These are phyloP conservation scores for Aspergillus baeticus DNA, from an alignment of 495 filamentous ascomycete genomes.

Conservation along the genomic window DNA sequence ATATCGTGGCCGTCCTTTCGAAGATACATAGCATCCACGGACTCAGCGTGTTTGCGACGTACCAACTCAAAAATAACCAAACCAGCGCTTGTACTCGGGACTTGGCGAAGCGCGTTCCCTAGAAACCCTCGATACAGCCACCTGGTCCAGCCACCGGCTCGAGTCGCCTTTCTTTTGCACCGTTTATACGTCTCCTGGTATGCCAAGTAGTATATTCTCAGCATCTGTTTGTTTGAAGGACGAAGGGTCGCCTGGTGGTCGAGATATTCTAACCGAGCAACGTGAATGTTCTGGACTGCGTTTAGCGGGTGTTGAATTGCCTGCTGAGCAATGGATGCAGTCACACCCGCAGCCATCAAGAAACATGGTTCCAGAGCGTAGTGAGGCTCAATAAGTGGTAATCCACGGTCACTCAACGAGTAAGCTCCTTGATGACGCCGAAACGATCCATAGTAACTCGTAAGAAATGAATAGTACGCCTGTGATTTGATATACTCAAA, in stretches of 20 bases:
- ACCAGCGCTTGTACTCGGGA: constrained; percentile 86
- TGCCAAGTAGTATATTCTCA: constrained; percentile 67
- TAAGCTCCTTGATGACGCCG: constrained; percentile 29
- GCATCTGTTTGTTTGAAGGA: constrained; percentile 47
- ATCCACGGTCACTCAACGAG: constrained; percentile 31
- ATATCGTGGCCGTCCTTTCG: constrained; percentile 74
- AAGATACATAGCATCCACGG: constrained; percentile 64
- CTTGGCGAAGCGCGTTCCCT: constrained; percentile 71
- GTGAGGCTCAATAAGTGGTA: constrained; percentile 71
- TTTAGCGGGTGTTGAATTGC: constrained; percentile 74
- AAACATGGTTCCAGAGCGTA: constrained; percentile 84
- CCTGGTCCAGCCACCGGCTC: constrained; percentile 60
- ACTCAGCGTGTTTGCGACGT: constrained; percentile 70
- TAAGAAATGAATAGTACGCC: constrained; percentile 76
- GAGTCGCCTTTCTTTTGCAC: constrained; percentile 60
- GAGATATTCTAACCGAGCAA: constrained; percentile 73
- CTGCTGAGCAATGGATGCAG: constrained; percentile 76
- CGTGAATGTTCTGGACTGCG: constrained; percentile 73
- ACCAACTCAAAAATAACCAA: constrained; percentile 89
- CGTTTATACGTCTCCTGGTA: constrained; percentile 75
- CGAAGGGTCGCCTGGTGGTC: constrained; percentile 61
- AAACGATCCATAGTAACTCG: constrained; percentile 69
- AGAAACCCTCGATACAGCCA: constrained; percentile 82
- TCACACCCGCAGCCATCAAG: constrained; percentile 71
- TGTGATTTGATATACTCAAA: constrained; percentile 90